Evolutionary conservation across 2,329 filamentous ascomycete species (phyloP), one percentile per base, ranked within the genome.

Genomic region (Botrytis aclada): DNA sequence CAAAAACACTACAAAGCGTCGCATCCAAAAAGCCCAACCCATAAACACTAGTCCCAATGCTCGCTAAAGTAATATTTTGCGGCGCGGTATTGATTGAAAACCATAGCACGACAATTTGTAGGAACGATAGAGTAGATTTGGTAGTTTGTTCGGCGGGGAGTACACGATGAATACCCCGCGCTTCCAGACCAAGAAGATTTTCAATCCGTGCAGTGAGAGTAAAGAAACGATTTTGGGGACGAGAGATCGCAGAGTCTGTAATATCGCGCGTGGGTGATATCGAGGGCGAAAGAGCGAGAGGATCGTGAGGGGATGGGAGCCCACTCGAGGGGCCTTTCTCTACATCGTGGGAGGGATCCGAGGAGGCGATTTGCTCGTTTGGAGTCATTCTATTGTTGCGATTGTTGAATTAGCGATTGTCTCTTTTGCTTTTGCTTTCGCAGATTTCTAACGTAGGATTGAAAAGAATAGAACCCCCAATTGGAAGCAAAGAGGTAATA

Each of bases 51-150:
- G 88, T 87, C 0, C 88, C 89, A 29, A 90, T 83, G 85, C 90
- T 89, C 0, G 88, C 89, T n/a, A 90, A 82, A 0, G 88, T 89
- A 62, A 90, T 86, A 75, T 90, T 90, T 80, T 90, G 89, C 39
- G 88, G 86, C 3, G 87, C 87, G 16, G 90, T 82, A 77, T 91
- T 90, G 79, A 90, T 86, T 16, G 86, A 88, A 74, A 89, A 85
- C 89, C 88, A 91, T 66, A 91, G 81, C 69, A 87, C 78, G 65
- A 84, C 83, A 64, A 80, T 79, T 65, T 79, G 78, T 70, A 76
- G 56, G 54, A 77, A 78, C 0, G 73, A 74, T 32, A 79, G 64
- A 1, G 78, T 79, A 12, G 78, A 76, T 65, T 77, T 76, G 9
- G 74, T 56, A 75, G 88, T 86, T 29, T 88, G 85, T 77, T 90